Evolutionary conservation across 768 basidiomycete species (phyloP), one percentile per base, ranked within the genome.

Genomic region (Flagelloscypha sp.): DNA sequence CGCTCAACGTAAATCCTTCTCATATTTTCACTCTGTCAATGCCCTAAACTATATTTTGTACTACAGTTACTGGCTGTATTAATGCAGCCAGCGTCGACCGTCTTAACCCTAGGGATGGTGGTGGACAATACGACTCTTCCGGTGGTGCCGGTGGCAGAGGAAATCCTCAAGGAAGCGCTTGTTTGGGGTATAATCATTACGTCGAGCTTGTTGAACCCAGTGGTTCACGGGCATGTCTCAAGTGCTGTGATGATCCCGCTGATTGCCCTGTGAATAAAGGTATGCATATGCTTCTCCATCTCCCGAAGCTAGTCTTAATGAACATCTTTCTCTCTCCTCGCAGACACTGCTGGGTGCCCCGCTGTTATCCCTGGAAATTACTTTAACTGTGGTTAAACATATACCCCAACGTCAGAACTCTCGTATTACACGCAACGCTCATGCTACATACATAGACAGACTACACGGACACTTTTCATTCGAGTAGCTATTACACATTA

Each of bases 61-160:
- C n/a, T n/a, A n/a, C n/a, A 75, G 74, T 76, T 30, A 76, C 74
- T 0, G 74, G 74, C 5, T 76, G 74, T 41, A 75, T 76, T 33
- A 53, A 59, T 11, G 65, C 73, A 0, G 50, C 44, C 24, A 48
- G 52, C n/a, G 52, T 74, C 20, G 56, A 51, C 43, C 56, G 71
- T 3, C 48, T 76, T 16, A 70, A 73, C 44, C 51, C 63, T 1
- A 49, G 53, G 29, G 74, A 76, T 44, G 50, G 46, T 2, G 74
- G 74, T 7, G 74, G 74, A 2, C 72, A 76, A 45, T 76, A 76
- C 46, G 73, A 74, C 48, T 74, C 72, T 18, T 72, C 66, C 40
- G 74, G 74, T 19, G 74, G 74, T 4, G 53, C 41, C 2, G 61
- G 57, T 17, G 71, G 72, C n/a, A 44, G 37, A 6, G 74, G 74